A percentile compares a stretch with the other conserved stretches of the same genome.
Conservation (phyloP, 2,329 filamentous ascomycete species). For the Aureobasidium sp. region DNA sequence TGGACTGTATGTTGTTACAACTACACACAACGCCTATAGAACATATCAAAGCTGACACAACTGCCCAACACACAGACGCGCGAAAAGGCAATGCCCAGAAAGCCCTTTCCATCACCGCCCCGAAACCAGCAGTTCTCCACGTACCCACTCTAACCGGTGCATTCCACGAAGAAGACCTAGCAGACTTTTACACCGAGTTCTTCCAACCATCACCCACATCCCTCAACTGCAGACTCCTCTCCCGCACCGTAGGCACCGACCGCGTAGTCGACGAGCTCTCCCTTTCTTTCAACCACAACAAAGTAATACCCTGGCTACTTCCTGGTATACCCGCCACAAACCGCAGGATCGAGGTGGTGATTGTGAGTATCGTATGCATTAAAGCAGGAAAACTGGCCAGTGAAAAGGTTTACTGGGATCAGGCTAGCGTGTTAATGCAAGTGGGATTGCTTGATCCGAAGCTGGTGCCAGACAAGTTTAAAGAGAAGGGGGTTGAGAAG, state of each 20-base stretch:
- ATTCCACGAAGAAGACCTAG: slow-evolving; percentile 33
- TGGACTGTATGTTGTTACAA: slow-evolving; percentile 13
- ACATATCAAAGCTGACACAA: background rate
- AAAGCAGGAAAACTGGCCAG: slow-evolving; percentile 45
- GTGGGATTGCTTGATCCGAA: slow-evolving; percentile 51
- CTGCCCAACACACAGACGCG: slow-evolving; percentile 10
- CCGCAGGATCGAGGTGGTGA: slow-evolving; percentile 45
- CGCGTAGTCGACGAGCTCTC: slow-evolving; percentile 55
- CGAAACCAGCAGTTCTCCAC: slow-evolving; percentile 33
- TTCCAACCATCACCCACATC: slow-evolving; percentile 46
- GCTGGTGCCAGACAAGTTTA: slow-evolving; percentile 38
- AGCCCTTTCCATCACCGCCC: slow-evolving; percentile 30
- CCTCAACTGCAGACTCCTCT: slow-evolving; percentile 46
- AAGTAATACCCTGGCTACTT: slow-evolving; percentile 50
- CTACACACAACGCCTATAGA: background rate
- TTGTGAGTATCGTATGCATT: slow-evolving; percentile 50
- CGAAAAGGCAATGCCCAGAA: slow-evolving; percentile 28
- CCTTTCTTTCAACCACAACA: slow-evolving; percentile 48
- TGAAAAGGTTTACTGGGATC: slow-evolving; percentile 56
- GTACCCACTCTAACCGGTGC: slow-evolving; percentile 40
- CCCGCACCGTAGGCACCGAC: slow-evolving; percentile 49
- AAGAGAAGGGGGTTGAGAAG: slow-evolving; percentile 36
- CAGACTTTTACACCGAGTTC: slow-evolving; percentile 47
- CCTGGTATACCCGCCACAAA: slow-evolving; percentile 50
- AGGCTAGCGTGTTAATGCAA: slow-evolving; percentile 52